A percentile compares a stretch with the other conserved stretches of the same genome.
Conservation (phyloP, 73 alveolate genomes). For the Diophrys appendiculata region DNA sequence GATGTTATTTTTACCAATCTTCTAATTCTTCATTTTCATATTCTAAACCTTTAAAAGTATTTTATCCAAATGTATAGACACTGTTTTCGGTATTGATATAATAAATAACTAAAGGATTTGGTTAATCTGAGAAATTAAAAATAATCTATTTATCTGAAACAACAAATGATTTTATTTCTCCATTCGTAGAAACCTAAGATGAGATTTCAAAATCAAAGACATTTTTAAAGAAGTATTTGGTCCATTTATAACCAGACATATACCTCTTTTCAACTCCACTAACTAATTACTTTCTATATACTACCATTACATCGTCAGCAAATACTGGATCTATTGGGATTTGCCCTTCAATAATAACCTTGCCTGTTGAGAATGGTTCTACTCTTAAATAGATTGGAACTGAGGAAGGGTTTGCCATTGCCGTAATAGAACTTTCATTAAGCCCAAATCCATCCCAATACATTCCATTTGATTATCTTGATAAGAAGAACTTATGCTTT, state of each 20-base stretch:
- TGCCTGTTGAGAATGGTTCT: conserved; percentile 7
- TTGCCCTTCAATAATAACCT: not conserved
- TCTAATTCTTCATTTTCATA: too few relatives aligned
- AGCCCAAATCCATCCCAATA: conserved; percentile 15
- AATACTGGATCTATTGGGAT: conserved; percentile 5
- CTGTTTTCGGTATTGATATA: too few relatives aligned
- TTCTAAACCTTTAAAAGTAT: too few relatives aligned
- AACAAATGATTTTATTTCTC: too few relatives aligned
- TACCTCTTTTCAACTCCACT: not conserved
- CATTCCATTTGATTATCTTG: not conserved
- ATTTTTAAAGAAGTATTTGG: too few relatives aligned
- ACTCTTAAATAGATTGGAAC: not conserved
- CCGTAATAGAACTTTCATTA: not conserved
- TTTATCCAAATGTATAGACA: too few relatives aligned
- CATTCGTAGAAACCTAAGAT: too few relatives aligned
- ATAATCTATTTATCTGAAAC: too few relatives aligned
- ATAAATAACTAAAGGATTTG: too few relatives aligned
- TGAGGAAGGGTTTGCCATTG: not conserved
- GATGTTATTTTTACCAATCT: too few relatives aligned
- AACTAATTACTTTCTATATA: not conserved
- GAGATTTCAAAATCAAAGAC: too few relatives aligned
- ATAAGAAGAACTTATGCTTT: not conserved
- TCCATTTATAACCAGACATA: not conserved
- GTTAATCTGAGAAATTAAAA: too few relatives aligned
- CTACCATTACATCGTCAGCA: not conserved